Evolutionary conservation across 2,329 filamentous ascomycete species (phyloP).

Genomic region (Aspergillus tamarii): DNA sequence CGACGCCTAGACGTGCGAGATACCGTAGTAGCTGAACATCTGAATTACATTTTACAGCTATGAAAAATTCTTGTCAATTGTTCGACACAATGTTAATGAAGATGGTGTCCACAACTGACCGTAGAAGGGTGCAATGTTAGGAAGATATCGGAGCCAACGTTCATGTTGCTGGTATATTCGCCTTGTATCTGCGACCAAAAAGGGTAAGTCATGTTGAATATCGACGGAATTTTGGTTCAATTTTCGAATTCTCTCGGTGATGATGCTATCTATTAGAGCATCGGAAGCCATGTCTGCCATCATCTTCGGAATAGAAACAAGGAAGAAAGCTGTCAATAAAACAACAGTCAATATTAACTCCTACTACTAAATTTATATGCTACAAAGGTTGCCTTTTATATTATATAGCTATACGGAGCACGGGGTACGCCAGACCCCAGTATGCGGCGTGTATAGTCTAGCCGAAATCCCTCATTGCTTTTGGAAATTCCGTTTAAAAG

Average conservation of each 20-base stretch:
- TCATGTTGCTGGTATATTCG: background rate
- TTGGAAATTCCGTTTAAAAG: background rate
- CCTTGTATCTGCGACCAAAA: background rate
- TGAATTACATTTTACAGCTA: constrained; percentile 14
- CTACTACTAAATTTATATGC: no score
- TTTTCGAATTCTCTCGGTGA: background rate
- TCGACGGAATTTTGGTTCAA: background rate
- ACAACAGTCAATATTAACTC: no score
- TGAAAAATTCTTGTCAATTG: background rate
- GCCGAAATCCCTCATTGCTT: background rate
- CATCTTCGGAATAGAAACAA: background rate
- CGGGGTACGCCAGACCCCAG: background rate
- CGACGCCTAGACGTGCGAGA: constrained; percentile 12
- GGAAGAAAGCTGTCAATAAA: background rate
- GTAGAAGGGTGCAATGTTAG: background rate
- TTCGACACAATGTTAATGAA: background rate
- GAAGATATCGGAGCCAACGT: background rate
- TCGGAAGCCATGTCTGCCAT: background rate
- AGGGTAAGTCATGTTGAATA: background rate
- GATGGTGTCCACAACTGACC: background rate
- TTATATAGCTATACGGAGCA: background rate
- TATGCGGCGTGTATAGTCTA: background rate
- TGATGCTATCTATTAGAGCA: background rate
- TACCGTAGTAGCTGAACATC: constrained; percentile 7
- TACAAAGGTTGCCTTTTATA: background rate